Base-by-base conservation (phyloP, 768 basidiomycete species). In the Mycena venus region DNA sequence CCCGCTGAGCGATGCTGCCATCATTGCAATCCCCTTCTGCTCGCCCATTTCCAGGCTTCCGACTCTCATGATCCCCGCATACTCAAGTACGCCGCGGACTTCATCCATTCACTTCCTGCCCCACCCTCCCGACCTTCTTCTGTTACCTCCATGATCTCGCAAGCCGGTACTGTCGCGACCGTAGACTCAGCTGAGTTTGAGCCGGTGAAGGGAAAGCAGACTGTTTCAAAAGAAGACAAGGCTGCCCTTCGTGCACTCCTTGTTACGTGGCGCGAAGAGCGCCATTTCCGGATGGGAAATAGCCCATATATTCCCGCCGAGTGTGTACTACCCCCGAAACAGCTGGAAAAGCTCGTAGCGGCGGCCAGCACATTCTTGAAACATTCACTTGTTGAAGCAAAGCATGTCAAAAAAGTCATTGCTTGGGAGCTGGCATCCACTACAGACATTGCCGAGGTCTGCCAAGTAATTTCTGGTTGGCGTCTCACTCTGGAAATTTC, bases 1-100 rank as follows among this genome's bases (percentile, higher is more conserved):
- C 66, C 73, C 7, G 19, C 66, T 2, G 29, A 63, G 3, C 62
- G 73, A 4, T 76, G 74, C 74, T 75, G 75, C 42, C 19, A 40
- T 15, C 60, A 63, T 25, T 76, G 75, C 44, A 73, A 76, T 63
- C 73, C 75, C 10, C 27, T 27, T 4, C 27, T 76, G 10, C 17
- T 34, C 10, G 64, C 5, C 36, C 66, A 40, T 40, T 62, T 17
- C 47, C 38, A 40, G 56, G 53, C 70, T 1, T 56, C 55, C 2
- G 36, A 44, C 27, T 60, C 61, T 11, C 49, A 25, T 19, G 74
- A 75, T 66, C 62, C 70, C 2, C 68, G 71, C 5, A 70, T 75
- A 8, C 19, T 67, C 31, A 63, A 64, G 29, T 75, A 66, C 44
- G 42, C 44, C 5, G 32, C 59, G 2, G 60, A 70, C 11, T 70